Conservation (phyloP, 352 stramenopile genomes). For the Pythium grandisporangium region DNA sequence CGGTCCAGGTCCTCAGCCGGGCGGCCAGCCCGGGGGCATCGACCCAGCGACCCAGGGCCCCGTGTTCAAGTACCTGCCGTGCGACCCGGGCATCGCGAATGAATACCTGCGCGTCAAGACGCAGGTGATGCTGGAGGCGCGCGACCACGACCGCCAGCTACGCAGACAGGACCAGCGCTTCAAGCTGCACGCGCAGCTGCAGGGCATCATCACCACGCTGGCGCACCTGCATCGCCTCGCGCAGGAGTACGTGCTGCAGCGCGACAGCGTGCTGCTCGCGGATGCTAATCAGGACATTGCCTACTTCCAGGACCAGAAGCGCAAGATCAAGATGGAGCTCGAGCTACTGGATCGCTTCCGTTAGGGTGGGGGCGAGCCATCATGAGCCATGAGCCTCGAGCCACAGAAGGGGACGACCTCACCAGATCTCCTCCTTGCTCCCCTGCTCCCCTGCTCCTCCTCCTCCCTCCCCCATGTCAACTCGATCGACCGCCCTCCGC, state of each 20-base stretch:
- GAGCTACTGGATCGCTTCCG: conserved; percentile 8
- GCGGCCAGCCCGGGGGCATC: too few relatives aligned
- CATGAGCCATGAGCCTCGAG: too few relatives aligned
- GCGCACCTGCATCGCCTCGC: conserved; percentile 24
- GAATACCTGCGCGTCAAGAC: neutral
- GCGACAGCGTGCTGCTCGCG: conserved; percentile 9
- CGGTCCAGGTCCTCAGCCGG: too few relatives aligned
- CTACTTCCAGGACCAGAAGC: conserved; percentile 31
- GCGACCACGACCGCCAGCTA: neutral
- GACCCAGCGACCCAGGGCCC: too few relatives aligned
- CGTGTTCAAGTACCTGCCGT: too few relatives aligned
- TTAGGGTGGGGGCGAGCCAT: too few relatives aligned
- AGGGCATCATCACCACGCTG: conserved; percentile 24
- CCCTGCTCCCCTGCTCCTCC: too few relatives aligned
- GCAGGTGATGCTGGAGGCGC: neutral
- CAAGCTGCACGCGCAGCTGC: conserved; percentile 28
- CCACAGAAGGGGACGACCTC: too few relatives aligned
- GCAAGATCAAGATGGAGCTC: conserved; percentile 23
- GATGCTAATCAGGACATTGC: conserved; percentile 33
- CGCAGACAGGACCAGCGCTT: conserved; percentile 17
- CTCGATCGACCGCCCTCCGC: too few relatives aligned
- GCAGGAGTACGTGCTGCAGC: conserved; percentile 19
- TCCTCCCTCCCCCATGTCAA: too few relatives aligned
- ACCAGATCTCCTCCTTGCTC: too few relatives aligned
- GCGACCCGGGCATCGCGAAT: neutral